Evolutionary conservation across 2,329 filamentous ascomycete genomes (phyloP).

Genomic region (Cordyceps farinosa): DNA sequence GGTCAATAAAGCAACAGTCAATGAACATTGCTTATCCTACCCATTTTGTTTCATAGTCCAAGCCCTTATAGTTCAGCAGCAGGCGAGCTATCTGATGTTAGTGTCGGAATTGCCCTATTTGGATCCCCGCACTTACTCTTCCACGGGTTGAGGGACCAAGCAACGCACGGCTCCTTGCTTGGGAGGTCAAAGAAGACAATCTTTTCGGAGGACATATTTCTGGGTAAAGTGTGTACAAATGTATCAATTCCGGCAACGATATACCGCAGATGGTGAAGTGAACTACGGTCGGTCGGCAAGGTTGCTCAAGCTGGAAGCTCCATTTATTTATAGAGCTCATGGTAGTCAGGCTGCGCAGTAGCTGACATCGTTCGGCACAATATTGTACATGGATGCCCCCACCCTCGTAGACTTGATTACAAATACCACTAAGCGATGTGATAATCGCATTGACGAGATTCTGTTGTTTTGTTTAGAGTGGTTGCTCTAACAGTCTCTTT

Average conservation of each 20-base stretch:
- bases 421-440: neutral
- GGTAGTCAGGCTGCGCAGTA: neutral
- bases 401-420: neutral
- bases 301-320: neutral
- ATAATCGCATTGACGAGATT: neutral
- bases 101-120: neutral
- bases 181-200: conserved; percentile 62
- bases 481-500: neutral
- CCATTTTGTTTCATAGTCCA: conserved; percentile 68
- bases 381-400: neutral
- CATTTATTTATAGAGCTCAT: neutral
- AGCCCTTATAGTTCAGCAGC: conserved; percentile 62
- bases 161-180: conserved; percentile 42
- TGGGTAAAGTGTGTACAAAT: neutral
- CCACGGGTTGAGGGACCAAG: conserved; percentile 69
- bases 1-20: neutral
- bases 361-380: neutral
- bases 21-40: conserved; percentile 22
- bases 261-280: neutral
- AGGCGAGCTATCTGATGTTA: conserved; percentile 52
- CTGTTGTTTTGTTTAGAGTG: too few species aligned
- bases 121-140: conserved; percentile 48
- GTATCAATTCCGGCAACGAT: neutral
- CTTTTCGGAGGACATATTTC: conserved; percentile 22
- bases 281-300: neutral